phyloP scores from a whole-genome alignment of 768 basidiomycete species.

The Rubroboletus pulcherrimus region DNA sequence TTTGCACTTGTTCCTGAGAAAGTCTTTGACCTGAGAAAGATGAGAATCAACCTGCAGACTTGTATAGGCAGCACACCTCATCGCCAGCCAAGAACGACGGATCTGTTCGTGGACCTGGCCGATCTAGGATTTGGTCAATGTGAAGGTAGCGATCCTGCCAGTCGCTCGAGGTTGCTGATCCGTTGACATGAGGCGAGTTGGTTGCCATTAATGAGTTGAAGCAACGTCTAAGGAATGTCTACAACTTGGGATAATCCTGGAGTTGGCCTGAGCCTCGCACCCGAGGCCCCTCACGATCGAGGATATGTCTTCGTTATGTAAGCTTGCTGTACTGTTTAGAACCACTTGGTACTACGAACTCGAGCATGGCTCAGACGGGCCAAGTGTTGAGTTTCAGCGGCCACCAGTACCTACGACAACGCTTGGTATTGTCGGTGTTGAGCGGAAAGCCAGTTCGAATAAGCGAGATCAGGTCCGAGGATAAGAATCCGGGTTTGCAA shows the following conservation, averaged over 20 bases:
- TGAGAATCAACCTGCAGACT: neutral
- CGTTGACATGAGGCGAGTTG: conserved; percentile 31
- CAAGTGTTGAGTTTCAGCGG: conserved; percentile 63
- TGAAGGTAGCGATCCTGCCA: conserved; percentile 70
- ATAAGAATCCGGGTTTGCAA: conserved; percentile 93
- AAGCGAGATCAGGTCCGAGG: conserved; percentile 83
- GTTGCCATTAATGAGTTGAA: conserved; percentile 22
- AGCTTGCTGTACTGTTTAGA: conserved; percentile 1
- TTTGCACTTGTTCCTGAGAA: conserved; percentile 80
- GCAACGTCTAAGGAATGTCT: conserved; percentile 15
- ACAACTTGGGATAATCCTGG: neutral
- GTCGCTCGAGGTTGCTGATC: conserved; percentile 36
- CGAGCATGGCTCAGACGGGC: conserved; percentile 37
- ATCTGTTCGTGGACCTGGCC: conserved; percentile 86
- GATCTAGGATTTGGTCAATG: conserved; percentile 83
- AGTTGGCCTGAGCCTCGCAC: neutral
- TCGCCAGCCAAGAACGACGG: conserved; percentile 78
- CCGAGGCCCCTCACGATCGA: conserved; percentile 1
- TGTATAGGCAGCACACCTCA: conserved; percentile 46
- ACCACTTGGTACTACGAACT: neutral
- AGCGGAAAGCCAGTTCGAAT: conserved; percentile 84
- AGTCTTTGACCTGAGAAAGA: conserved; percentile 69
- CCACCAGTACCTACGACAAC: conserved; percentile 77
- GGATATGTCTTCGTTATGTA: conserved; percentile 22
- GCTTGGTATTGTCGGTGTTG: conserved; percentile 84